phyloP scores from a whole-genome alignment of 164 flowering plant genomes.

The Sextonia rubra region DNA sequence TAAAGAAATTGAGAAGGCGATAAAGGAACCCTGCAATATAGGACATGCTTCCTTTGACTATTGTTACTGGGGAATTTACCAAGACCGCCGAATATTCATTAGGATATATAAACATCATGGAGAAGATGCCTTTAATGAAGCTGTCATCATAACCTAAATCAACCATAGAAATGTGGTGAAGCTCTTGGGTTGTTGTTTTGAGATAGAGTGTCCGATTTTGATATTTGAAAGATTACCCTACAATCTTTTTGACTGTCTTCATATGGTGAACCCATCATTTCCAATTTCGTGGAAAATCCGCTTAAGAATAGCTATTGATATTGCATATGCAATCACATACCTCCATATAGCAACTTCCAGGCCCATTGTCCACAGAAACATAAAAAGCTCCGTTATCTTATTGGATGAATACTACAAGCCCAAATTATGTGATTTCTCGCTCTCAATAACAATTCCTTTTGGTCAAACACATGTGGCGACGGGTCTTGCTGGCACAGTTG shows the following conservation, averaged over 20 bases:
- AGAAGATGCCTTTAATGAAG: background rate
- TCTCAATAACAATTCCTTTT: background rate
- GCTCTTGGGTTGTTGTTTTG: slow-evolving; percentile 3
- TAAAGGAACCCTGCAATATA: too few relatives aligned
- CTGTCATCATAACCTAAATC: background rate
- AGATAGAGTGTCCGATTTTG: background rate
- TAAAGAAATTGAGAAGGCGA: too few relatives aligned
- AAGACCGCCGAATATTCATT: background rate
- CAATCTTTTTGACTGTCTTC: too few relatives aligned
- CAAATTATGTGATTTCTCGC: slow-evolving; percentile 33
- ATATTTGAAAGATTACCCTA: background rate
- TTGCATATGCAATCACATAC: slow-evolving; percentile 38
- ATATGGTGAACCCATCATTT: slow-evolving; percentile 12
- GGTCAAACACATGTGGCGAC: background rate
- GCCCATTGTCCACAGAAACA: slow-evolving; percentile 39
- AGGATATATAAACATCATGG: background rate
- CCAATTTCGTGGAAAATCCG: slow-evolving; percentile 37
- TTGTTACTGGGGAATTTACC: background rate
- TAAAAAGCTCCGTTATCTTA: slow-evolving; percentile 42
- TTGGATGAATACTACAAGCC: slow-evolving; percentile 42
- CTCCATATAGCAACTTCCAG: slow-evolving; percentile 45
- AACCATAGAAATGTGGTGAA: background rate
- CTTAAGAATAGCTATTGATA: slow-evolving; percentile 36
- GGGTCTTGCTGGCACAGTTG: background rate
- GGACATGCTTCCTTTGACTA: too few relatives aligned